Percentiles rank a stretch among this genome's conserved stretches.
Conservation (phyloP, 495 filamentous ascomycete genomes). For the Hyaloscypha hepaticicola region DNA sequence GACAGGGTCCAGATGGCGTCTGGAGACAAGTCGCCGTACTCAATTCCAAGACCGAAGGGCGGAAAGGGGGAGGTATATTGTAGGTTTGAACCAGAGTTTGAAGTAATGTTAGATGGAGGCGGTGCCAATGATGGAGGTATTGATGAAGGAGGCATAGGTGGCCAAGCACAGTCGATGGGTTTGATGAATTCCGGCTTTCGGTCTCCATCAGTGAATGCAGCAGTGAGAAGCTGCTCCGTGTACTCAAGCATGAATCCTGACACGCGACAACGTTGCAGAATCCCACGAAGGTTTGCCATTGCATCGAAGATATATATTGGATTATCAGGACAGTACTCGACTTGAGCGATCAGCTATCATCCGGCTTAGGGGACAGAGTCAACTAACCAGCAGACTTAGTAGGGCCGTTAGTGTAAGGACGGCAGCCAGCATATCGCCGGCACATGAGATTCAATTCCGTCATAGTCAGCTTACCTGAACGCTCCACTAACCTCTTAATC, state of each 20-base stretch:
- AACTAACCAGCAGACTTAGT: not conserved
- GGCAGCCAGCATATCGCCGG: constrained; percentile 19
- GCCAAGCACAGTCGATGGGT: constrained; percentile 15
- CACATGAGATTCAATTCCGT: constrained; percentile 25
- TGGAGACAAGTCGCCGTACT: not conserved
- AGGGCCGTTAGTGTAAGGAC: not conserved
- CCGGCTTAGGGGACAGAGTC: not conserved
- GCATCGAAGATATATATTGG: constrained; percentile 6
- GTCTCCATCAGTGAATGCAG: constrained; percentile 6
- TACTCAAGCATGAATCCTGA: constrained; percentile 21
- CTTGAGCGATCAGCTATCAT: constrained; percentile 7
- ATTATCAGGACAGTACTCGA: constrained; percentile 22
- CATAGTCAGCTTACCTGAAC: constrained; percentile 7
- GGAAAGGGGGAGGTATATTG: too few relatives aligned
- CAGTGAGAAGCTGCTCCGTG: constrained; percentile 9
- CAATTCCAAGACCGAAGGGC: too few relatives aligned
- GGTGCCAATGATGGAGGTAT: too few relatives aligned
- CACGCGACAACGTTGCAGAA: constrained; percentile 16
- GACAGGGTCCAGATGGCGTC: not conserved
- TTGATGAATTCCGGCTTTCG: not conserved
- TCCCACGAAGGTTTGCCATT: constrained; percentile 6
- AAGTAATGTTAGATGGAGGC: too few relatives aligned
- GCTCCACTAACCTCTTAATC: constrained; percentile 9
- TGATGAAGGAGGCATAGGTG: not conserved
- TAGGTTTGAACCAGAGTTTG: too few relatives aligned